A percentile compares a stretch with the other conserved stretches of the same genome.
Conservation (phyloP, 306 rosid genomes). For the Acacia crassicarpa region DNA sequence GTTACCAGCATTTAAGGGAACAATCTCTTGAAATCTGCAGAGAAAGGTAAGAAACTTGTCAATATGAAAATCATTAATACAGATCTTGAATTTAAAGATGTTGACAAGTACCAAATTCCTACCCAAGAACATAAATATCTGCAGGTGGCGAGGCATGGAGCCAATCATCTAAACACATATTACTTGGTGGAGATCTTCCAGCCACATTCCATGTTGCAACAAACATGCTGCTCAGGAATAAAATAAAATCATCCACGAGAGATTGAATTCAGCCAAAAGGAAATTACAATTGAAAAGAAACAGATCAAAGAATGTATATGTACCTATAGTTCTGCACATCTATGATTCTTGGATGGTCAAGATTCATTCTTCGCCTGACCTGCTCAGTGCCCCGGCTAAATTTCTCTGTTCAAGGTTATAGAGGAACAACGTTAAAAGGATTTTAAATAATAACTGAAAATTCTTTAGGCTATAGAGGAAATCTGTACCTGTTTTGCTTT, state of each 20-base stretch:
- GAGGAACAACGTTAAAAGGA: slow-evolving; percentile 18
- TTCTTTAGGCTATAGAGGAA: not conserved
- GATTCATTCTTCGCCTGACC: slow-evolving; percentile 88
- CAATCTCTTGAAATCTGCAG: slow-evolving; percentile 96
- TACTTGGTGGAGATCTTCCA: slow-evolving; percentile 93
- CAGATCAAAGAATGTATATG: slow-evolving; percentile 8
- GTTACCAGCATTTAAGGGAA: slow-evolving; percentile 98
- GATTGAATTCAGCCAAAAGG: slow-evolving; percentile 28
- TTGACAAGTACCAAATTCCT: slow-evolving; percentile 33
- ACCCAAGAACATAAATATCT: slow-evolving; percentile 99
- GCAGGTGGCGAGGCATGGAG: slow-evolving; percentile 96
- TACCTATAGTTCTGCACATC: slow-evolving; percentile 97
- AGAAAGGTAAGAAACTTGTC: slow-evolving; percentile 20
- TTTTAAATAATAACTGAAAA: slow-evolving; percentile 5
- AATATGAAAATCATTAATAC: slow-evolving; percentile 21
- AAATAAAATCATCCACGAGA: slow-evolving; percentile 25
- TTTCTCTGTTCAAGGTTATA: slow-evolving; percentile 64
- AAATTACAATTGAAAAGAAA: slow-evolving; percentile 1
- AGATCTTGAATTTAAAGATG: slow-evolving; percentile 2
- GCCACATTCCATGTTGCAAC: slow-evolving; percentile 99
- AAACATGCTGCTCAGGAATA: slow-evolving; percentile 62
- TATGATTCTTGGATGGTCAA: slow-evolving; percentile 91
- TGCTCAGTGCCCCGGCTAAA: slow-evolving; percentile 71
- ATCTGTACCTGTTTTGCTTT: slow-evolving; percentile 91
- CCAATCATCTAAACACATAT: slow-evolving; percentile 87